phyloP scores from a whole-genome alignment of 176 grass and related monocot species.

The Musa acuminata region DNA sequence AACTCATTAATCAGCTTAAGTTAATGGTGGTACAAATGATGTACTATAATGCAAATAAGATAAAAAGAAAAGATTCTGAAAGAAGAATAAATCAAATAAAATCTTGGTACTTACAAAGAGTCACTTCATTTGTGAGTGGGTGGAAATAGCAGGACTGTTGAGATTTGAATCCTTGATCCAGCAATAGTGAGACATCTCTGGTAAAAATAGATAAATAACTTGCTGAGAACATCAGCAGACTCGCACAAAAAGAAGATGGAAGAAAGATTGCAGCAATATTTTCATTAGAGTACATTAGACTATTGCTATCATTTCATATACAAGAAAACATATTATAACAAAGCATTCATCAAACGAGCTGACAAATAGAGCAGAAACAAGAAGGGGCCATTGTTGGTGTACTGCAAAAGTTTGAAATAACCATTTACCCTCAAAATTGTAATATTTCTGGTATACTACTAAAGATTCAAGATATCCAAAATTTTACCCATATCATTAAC shows the following conservation, averaged over 20 bases:
- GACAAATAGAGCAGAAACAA: no score
- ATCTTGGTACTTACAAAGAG: constrained; percentile 46
- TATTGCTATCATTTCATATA: neutral
- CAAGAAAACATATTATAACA: neutral
- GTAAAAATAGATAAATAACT: constrained; percentile 18
- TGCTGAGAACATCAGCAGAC: constrained; percentile 17
- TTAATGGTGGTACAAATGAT: no score
- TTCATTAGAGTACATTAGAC: constrained; percentile 1
- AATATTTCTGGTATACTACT: no score
- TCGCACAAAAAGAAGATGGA: constrained; percentile 5
- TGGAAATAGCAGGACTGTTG: constrained; percentile 74
- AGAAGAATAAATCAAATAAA: neutral
- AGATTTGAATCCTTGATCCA: constrained; percentile 78
- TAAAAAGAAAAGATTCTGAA: no score
- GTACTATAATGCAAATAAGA: no score
- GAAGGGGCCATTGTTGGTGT: no score
- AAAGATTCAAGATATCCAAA: no score
- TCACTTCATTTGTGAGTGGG: constrained; percentile 93
- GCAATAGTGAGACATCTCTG: constrained; percentile 78
- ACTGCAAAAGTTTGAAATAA: no score
- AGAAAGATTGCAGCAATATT: constrained; percentile 1
- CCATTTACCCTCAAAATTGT: no score
- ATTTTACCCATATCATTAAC: no score
- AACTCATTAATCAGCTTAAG: neutral
- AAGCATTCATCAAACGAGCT: neutral